Evolutionary conservation across 192 early-diverging fungal species (phyloP), one percentile per base, ranked within the genome.

Genomic region (Coemansia sp.): DNA sequence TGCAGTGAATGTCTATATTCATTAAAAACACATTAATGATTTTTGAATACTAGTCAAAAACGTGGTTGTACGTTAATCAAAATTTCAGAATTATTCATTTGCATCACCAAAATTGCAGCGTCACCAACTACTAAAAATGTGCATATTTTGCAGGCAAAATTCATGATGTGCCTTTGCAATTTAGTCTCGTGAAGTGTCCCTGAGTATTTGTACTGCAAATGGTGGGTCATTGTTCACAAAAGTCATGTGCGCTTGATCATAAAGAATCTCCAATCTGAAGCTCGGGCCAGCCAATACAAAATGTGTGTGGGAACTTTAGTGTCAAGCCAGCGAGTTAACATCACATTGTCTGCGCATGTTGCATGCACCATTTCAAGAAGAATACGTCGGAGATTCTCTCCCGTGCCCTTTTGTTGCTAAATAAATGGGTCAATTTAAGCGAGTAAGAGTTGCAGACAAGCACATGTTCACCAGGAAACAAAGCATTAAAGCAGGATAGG

Each of bases 341-440:
- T 48, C 17, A 20, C 46, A 48, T 48, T 48, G 15, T 8, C 46
- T 20, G 46, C 17, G 14, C 17, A 6, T 48, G 46, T 48, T 48
- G 46, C 15, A 48, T 48, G 46, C 19, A 48, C 17, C 46, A 48
- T 48, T 48, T 20, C 15, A 48, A 48, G 46, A 48, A 48, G 5
- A 48, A 48, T 48, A 48, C 15, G 19, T 19, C 19, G 46, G 46
- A 48, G 17, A 6, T 19, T 20, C 17, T 20, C 46, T 20, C 17
- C 46, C 46, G n/a, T 15, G 15, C n/a, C 46, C 14, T 14, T 48
- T 20, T n/a, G 46, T n/a, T 48, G 46, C 17, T 19, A 15, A 48
- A 21, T 48, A 48, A 48, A 48, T 48, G 46, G 46, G 46, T 48
- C 46, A 48, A 48, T 48, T 48, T 48, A 48, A 48, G 46, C 46